Percentiles rank a stretch among this genome's conserved stretches.
Conservation (phyloP, 2,329 filamentous ascomycete genomes). For the Trichophyton benhamiae region DNA sequence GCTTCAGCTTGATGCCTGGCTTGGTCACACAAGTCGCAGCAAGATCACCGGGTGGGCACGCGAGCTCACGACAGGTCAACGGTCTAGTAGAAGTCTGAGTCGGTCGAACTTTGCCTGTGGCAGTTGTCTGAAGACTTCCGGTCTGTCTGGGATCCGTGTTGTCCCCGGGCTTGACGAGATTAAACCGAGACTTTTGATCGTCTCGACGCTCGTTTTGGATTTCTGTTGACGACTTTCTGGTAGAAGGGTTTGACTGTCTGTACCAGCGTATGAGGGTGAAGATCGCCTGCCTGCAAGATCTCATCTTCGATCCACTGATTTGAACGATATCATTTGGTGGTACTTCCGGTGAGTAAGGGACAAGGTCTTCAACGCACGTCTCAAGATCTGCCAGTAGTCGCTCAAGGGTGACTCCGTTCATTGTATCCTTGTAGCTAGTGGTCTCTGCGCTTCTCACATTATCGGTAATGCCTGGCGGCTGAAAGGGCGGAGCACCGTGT, state of each 20-base stretch:
- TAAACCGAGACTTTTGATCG: neutral
- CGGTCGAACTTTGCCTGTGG: neutral
- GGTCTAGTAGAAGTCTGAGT: neutral
- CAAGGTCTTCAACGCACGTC: neutral
- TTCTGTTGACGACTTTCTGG: neutral
- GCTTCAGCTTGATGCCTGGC: neutral
- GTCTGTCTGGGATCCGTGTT: neutral
- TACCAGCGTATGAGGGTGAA: neutral
- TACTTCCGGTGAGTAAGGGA: neutral
- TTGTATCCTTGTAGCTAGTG: neutral
- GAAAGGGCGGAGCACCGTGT: neutral
- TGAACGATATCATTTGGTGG: neutral
- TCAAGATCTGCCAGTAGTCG: conserved; percentile 1
- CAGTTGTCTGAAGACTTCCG: no score
- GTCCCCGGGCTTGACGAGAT: neutral
- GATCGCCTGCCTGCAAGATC: neutral
- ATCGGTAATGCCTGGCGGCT: neutral
- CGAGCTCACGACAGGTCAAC: neutral
- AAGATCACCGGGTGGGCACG: neutral
- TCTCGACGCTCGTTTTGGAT: neutral
- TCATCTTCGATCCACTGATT: neutral
- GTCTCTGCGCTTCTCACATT: neutral
- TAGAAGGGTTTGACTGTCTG: neutral
- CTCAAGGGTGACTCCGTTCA: neutral
- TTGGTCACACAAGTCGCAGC: neutral